These are phyloP conservation scores for Triticum urartu DNA, from an alignment of 176 grass and related monocot species.

Conservation along the genomic window DNA sequence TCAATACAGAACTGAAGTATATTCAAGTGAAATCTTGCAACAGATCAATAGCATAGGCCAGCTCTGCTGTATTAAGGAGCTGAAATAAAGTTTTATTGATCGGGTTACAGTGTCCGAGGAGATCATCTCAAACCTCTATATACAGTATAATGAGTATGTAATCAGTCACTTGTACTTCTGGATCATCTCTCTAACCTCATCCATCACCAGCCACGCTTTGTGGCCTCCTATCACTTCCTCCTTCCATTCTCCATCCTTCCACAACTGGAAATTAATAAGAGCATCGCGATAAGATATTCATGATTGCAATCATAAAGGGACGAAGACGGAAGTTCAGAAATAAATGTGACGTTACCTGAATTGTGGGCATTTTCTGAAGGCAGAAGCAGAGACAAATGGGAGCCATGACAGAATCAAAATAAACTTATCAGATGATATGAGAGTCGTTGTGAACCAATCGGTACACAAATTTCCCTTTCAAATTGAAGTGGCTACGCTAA, in stretches of 20 bases:
- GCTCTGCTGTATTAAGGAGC: background rate
- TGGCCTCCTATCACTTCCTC: slow-evolving; percentile 90
- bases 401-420: background rate
- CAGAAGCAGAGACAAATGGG: background rate
- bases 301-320: background rate
- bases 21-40: background rate
- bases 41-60: background rate
- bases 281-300: background rate
- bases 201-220: slow-evolving; percentile 96
- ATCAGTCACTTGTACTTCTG: slow-evolving; percentile 58
- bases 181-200: slow-evolving; percentile 98
- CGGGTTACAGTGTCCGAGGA: background rate
- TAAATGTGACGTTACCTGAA: slow-evolving; percentile 62
- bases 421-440: background rate
- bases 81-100: slow-evolving; percentile 30
- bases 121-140: slow-evolving; percentile 22
- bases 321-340: background rate
- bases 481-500: background rate
- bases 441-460: too few relatives aligned
- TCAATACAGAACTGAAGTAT: background rate
- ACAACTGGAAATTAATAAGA: slow-evolving; percentile 48
- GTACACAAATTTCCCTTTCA: background rate
- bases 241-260: slow-evolving; percentile 94
- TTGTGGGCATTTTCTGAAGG: slow-evolving; percentile 97
- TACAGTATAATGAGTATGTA: slow-evolving; percentile 11